A percentile compares a stretch with the other conserved stretches of the same genome.
phyloP scores from a whole-genome alignment of 768 basidiomycete species.

The Termitomyces sp. region DNA sequence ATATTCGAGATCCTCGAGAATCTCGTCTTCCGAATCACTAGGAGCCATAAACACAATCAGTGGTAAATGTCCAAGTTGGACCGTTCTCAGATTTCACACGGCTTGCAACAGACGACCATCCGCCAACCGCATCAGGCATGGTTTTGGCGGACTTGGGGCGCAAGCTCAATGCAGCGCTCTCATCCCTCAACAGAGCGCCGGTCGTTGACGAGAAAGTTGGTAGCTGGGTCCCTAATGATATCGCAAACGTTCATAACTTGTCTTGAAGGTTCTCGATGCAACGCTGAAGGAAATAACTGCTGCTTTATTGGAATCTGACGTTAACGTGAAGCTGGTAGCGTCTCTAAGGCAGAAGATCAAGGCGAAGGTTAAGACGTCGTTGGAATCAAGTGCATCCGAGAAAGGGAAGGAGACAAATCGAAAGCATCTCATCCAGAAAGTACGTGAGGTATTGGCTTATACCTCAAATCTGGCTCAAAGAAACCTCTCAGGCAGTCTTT shows the following conservation, averaged over 20 bases:
- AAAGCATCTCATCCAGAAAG: conserved; percentile 91
- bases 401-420: conserved; percentile 76
- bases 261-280: conserved; percentile 78
- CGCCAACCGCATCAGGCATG: conserved; percentile 44
- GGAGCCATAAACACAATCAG: conserved; percentile 32
- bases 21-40: conserved; percentile 63
- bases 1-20: conserved; percentile 53
- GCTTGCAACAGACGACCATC: conserved; percentile 12
- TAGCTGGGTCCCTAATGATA: conserved; percentile 6
- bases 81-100: conserved; percentile 14
- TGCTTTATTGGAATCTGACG: conserved; percentile 92
- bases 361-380: conserved; percentile 75
- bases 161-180: conserved; percentile 89
- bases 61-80: not conserved
- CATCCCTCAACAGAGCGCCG: conserved; percentile 79
- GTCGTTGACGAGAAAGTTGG: conserved; percentile 88
- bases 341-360: conserved; percentile 86
- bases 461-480: not conserved
- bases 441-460: conserved; percentile 20
- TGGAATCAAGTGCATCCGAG: conserved; percentile 60
- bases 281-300: conserved; percentile 93
- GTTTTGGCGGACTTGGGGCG: conserved; percentile 94
- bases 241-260: conserved; percentile 6
- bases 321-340: conserved; percentile 95
- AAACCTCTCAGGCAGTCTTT: conserved; percentile 72